These are phyloP conservation scores for Mycosarcoma maydis DNA, from an alignment of 1,284 basidiomycete genomes.

Conservation along the genomic window DNA sequence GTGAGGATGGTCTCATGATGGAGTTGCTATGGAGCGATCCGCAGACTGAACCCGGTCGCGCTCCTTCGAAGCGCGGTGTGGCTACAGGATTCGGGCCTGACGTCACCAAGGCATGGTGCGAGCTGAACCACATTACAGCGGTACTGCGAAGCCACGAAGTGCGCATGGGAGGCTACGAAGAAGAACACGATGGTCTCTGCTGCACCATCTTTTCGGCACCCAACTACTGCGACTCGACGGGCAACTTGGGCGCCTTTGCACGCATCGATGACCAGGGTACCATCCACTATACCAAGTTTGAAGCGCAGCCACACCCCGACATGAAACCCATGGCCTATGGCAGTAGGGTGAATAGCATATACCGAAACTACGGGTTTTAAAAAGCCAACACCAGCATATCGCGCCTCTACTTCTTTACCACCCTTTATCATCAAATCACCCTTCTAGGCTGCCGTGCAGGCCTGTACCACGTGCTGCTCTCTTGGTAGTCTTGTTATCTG, in stretches of 20 bases:
- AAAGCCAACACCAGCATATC: too few relatives aligned
- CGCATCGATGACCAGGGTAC: slow-evolving; percentile 79
- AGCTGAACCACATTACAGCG: slow-evolving; percentile 84
- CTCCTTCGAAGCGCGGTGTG: slow-evolving; percentile 95
- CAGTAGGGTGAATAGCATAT: slow-evolving; percentile 57
- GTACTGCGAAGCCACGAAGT: slow-evolving; percentile 97
- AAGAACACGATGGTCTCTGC: slow-evolving; percentile 88
- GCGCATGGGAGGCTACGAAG: slow-evolving; percentile 83
- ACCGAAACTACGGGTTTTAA: too few relatives aligned
- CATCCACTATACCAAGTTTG: slow-evolving; percentile 79
- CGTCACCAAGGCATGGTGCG: slow-evolving; percentile 77
- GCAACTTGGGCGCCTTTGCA: slow-evolving; percentile 70
- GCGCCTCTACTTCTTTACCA: too few relatives aligned
- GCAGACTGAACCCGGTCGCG: slow-evolving; percentile 86
- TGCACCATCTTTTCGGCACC: slow-evolving; percentile 76
- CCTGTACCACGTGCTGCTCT: too few relatives aligned
- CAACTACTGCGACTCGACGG: slow-evolving; percentile 66
- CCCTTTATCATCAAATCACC: too few relatives aligned
- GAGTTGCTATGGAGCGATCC: slow-evolving; percentile 80
- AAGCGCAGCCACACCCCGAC: slow-evolving; percentile 85
- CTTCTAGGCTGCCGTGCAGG: too few relatives aligned
- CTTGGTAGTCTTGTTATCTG: too few relatives aligned
- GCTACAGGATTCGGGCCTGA: slow-evolving; percentile 91
- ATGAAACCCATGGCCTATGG: slow-evolving; percentile 90
- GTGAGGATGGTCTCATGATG: slow-evolving; percentile 94